Base-by-base conservation (phyloP, 2,329 filamentous ascomycete genomes). In the Ambrosiella beaveri region DNA sequence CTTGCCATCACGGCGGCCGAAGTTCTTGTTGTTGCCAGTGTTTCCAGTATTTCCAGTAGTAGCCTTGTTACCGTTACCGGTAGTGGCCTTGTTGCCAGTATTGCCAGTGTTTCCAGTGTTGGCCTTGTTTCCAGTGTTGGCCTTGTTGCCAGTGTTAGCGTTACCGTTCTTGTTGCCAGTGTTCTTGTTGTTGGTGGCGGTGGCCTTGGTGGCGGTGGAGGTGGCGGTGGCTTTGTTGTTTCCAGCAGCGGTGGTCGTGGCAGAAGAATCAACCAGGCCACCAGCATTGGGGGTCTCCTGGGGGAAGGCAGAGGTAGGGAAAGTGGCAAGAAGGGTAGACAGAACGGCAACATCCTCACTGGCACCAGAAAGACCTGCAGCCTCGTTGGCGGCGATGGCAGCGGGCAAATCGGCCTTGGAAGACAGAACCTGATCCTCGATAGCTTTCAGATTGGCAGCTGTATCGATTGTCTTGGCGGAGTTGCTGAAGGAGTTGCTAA, bases 341-440 rank as follows among this genome's bases (percentile, higher is more conserved):
- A 71, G 64, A 13, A 70, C 71, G 2, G 70, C 72, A 3, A 61
- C 59, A 60, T 69, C 68, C 61, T 65, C 65, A 15, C 57, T 57
- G 2, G 64, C 66, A 49, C 63, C 60, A 0, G 64, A 61, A 0
- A 64, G 58, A 15, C 70, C 72, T 41, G 72, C 71, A 36, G 71
- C 68, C 60, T 73, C 64, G 63, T 75, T 76, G 2, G 73, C 74
- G 1, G 66, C 62, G 7, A 75, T 63, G 1, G 69, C 63, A 5
- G 62, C 64, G 0, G 68, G 65, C 4, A 82, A 71, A 62, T 81
- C 77, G 38, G 70, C 66, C 58, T 75, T 66, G 67, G 82, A 76
- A 62, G 73, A 65, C 47, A 70, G 65, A 17, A 80, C 71, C 67
- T 82, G 77, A 1, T 65, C 68, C 1, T 70, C 62, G 47, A 80